Evolutionary conservation across 2,329 filamentous ascomycete genomes (phyloP), one percentile per base, ranked within the genome.

Genomic region (Stemphylium lycopersici): DNA sequence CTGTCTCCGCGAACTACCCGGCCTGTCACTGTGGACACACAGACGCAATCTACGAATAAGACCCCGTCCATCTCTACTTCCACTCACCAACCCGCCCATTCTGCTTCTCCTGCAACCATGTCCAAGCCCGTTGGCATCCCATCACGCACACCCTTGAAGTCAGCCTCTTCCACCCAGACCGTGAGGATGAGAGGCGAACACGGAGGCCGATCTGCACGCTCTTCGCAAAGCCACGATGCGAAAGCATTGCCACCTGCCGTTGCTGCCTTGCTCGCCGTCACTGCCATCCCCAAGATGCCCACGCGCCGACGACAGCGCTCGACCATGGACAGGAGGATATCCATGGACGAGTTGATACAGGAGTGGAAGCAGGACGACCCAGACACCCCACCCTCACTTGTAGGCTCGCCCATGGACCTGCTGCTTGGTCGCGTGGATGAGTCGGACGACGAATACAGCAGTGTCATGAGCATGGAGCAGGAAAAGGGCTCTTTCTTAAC

Each of bases 201-300:
- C 54, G 65, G 70, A 33, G 63, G 61, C 50, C 61, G 68, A 24
- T 61, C 66, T 4, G 34, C 61, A 56, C 73, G 66, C 37, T 62
- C 58, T 32, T 52, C 58, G 34, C 69, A 55, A 46, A 69, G 58
- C 58, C 78, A 80, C 67, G 73, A 74, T 60, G 74, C 70, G 55
- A 78, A 74, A 62, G 78, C 78, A 8, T 67, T 85, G 4, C 81
- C 82, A 13, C 78, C 80, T n/a, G 79, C 83, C 18, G 79, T 86
- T 45, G 83, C 83, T 22, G 83, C 83, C 8, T 73, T 87, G 50
- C 73, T 87, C 31, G 82, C 84, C 50, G 80, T 84, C 40, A 87
- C 85, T 2, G 75, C 82, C 2, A 87, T 87, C 43, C 84, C 84
- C 3, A 79, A 80, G 16, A 81, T 81, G 54, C 75, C 73, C 3